Evolutionary conservation across 345 rosid species (phyloP), one percentile per base, ranked within the genome.

Genomic region (Bretschneidera sinensis): DNA sequence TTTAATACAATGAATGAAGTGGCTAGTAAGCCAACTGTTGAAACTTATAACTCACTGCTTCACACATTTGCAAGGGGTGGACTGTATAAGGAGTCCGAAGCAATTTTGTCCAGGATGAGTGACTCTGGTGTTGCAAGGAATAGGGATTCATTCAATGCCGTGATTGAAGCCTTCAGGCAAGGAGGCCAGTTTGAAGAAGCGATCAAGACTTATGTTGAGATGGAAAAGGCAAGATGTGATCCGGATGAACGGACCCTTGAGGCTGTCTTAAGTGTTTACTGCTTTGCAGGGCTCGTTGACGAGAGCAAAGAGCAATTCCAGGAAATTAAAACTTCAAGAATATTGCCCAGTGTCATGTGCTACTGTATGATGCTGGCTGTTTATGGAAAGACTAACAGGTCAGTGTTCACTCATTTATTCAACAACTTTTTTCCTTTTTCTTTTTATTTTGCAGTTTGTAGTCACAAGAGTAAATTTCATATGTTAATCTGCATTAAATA

Each of bases 341-440:
- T 89, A 57, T 66, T 85, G 62, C 96, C 92, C 43, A 92, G 89
- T 66, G 85, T 92, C 69, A 84, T 85, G 76, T 85, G 90, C 78
- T 87, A 92, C 77, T 92, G 96, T 68, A 87, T 85, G 87, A 83
- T 92, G 97, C 78, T 92, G 24, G 91, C 97, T 71, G 95, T 89
- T 64, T 89, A 87, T 74, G 92, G 94, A 16, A 89, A 84, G 74
- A 75, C 72, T 52, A 77, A 76, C 80, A 83, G 96, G 97, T 92
- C 60, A 77, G 87, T 69, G 50, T 59, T 62, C 39, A 14, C n/a
- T 70, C 45, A n/a, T n/a, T n/a, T n/a, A 23, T 48, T 65, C 35
- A 14, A 50, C 57, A 33, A 56, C 53, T 17, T 47, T 48, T 61
- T 56, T 52, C 6, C 17, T 47, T 48, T 50, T 21, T 24, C 25